phyloP scores from a whole-genome alignment of 345 rosid species.

The Pugionium dolabratum region DNA sequence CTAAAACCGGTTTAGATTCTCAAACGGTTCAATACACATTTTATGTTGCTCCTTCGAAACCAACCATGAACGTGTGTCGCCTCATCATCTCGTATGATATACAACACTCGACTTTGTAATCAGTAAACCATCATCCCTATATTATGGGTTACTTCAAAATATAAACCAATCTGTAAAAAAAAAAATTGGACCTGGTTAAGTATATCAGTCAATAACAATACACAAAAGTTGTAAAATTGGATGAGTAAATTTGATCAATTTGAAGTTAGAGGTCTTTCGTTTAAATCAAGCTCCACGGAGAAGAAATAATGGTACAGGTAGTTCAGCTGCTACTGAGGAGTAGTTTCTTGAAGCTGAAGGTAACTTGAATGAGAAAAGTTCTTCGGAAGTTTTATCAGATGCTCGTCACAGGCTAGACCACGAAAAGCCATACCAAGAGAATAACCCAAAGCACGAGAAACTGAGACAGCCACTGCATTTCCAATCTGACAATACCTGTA shows the following conservation, averaged over 20 bases:
- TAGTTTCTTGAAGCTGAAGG: constrained; percentile 43
- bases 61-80: no score
- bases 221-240: not conserved
- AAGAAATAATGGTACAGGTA: not conserved
- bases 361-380: constrained; percentile 72
- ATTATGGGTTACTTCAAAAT: no score
- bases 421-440: constrained; percentile 69
- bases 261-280: constrained; percentile 11
- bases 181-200: no score
- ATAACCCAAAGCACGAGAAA: constrained; percentile 79
- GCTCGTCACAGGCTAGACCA: constrained; percentile 47
- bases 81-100: no score
- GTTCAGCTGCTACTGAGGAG: constrained; percentile 19
- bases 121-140: no score
- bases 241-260: not conserved
- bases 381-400: constrained; percentile 63
- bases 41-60: no score
- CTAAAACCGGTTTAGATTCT: no score
- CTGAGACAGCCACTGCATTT: constrained; percentile 83
- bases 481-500: constrained; percentile 87
- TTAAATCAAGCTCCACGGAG: not conserved
- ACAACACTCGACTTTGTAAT: no score
- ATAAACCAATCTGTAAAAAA: no score
- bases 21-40: no score
- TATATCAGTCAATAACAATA: no score